These are phyloP conservation scores for Flammula alnicola DNA, from an alignment of 1,284 basidiomycete genomes.

Conservation along the genomic window DNA sequence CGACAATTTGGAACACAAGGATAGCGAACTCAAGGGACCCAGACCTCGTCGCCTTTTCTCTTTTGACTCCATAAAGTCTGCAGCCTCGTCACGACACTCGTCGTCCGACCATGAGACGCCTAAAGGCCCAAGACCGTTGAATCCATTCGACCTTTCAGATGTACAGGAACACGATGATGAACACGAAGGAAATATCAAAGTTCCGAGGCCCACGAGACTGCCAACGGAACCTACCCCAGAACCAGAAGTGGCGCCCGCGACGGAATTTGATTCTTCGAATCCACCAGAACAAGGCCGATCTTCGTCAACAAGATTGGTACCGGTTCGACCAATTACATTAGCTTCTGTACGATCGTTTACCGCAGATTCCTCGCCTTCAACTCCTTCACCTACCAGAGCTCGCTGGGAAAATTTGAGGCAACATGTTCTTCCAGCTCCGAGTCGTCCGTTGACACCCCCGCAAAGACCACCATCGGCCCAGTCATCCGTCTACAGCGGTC, in stretches of 20 bases:
- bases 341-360: conserved; percentile 24
- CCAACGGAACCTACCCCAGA: conserved; percentile 8
- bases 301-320: conserved; percentile 16
- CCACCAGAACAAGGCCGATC: too few relatives aligned
- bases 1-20: too few relatives aligned
- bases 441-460: conserved; percentile 22
- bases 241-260: background rate
- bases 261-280: background rate
- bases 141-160: conserved; percentile 26
- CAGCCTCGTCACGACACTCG: conserved; percentile 27
- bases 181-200: conserved; percentile 2
- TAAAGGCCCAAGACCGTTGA: conserved; percentile 16
- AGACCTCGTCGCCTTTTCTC: conserved; percentile 41
- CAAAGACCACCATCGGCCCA: conserved; percentile 20
- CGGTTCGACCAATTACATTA: conserved; percentile 17
- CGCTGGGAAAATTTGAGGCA: conserved; percentile 32
- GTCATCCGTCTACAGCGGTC: conserved; percentile 11
- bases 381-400: conserved; percentile 23
- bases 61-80: conserved; percentile 38
- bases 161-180: conserved; percentile 22
- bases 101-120: conserved; percentile 19
- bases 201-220: conserved; percentile 1
- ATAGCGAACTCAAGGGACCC: conserved; percentile 3
- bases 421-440: conserved; percentile 23
- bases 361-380: conserved; percentile 28